A percentile compares a stretch with the other conserved stretches of the same genome.
Conservation (phyloP, 495 filamentous ascomycete species). For the Jackrogersella multiformis region DNA sequence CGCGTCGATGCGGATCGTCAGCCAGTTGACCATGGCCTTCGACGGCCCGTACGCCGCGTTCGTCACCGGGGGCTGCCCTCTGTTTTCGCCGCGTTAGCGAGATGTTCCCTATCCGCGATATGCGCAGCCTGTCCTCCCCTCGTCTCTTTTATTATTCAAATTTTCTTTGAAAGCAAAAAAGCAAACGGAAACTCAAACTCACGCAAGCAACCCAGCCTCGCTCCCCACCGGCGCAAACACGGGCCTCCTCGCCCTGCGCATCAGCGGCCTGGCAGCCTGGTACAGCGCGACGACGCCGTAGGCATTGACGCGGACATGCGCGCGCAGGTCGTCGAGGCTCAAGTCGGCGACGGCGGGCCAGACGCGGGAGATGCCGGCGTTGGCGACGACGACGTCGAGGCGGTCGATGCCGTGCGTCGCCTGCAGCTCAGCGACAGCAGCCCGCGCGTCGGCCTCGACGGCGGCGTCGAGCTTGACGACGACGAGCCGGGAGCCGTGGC, state of each 20-base stretch:
- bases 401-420: slow-evolving; percentile 26
- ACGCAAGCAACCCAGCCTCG: slow-evolving; percentile 40
- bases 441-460: slow-evolving; percentile 24
- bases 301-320: slow-evolving; percentile 32
- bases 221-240: slow-evolving; percentile 53
- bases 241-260: slow-evolving; percentile 43
- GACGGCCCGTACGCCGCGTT: slow-evolving; percentile 54
- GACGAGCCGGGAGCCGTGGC: slow-evolving; percentile 26
- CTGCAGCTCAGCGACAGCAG: slow-evolving; percentile 24
- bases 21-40: slow-evolving; percentile 55
- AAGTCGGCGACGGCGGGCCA: slow-evolving; percentile 30
- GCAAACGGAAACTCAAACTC: slow-evolving; percentile 19
- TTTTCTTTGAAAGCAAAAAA: neutral
- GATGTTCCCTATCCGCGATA: neutral
- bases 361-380: slow-evolving; percentile 32
- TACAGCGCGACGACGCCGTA: slow-evolving; percentile 33
- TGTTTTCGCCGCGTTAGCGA: slow-evolving; percentile 5
- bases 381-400: slow-evolving; percentile 42
- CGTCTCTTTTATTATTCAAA: neutral
- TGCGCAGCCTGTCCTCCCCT: too few species aligned
- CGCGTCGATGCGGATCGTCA: slow-evolving; percentile 49
- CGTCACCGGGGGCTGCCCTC: slow-evolving; percentile 38
- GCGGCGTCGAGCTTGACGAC: slow-evolving; percentile 35
- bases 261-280: slow-evolving; percentile 39
- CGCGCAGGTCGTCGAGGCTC: slow-evolving; percentile 22